Conservation (phyloP, 768 basidiomycete species). For the Russula griseocarnosa region DNA sequence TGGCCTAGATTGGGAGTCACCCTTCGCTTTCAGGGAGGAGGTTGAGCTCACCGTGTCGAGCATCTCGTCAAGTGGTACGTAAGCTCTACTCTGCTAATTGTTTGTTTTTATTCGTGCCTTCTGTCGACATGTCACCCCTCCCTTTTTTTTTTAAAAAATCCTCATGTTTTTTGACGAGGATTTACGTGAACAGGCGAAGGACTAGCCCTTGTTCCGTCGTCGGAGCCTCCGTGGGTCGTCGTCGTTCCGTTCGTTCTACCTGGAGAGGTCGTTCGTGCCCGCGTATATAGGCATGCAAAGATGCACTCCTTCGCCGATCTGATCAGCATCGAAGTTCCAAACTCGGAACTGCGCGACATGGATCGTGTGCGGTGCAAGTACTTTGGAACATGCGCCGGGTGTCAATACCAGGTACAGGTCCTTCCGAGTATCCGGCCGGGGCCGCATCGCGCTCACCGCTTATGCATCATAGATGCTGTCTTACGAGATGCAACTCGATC, state of each 20-base stretch:
- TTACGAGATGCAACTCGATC: conserved; percentile 77
- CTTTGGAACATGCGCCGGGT: conserved; percentile 87
- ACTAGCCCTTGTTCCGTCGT: conserved; percentile 49
- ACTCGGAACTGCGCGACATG: conserved; percentile 60
- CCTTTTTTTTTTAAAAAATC: background rate
- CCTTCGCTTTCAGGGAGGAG: conserved; percentile 56
- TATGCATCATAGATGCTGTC: conserved; percentile 72
- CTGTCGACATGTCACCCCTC: background rate
- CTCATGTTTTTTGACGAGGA: background rate
- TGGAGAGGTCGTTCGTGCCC: conserved; percentile 70
- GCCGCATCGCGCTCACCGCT: background rate
- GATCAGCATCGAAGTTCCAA: conserved; percentile 59
- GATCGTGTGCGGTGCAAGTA: conserved; percentile 72
- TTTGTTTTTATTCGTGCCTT: background rate
- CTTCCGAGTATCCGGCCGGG: background rate
- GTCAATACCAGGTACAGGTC: conserved; percentile 83
- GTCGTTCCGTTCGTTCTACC: conserved; percentile 82
- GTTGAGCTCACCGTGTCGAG: conserved; percentile 58
- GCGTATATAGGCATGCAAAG: conserved; percentile 65
- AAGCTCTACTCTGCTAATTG: background rate
- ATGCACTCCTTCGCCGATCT: conserved; percentile 77
- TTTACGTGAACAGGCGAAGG: conserved; percentile 52
- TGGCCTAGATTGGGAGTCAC: conserved; percentile 53
- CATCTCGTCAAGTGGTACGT: conserved; percentile 60
- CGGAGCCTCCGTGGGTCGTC: conserved; percentile 68